These are phyloP conservation scores for Chlorella sp. DNA, from an alignment of 139 green algal species.

Conservation along the genomic window DNA sequence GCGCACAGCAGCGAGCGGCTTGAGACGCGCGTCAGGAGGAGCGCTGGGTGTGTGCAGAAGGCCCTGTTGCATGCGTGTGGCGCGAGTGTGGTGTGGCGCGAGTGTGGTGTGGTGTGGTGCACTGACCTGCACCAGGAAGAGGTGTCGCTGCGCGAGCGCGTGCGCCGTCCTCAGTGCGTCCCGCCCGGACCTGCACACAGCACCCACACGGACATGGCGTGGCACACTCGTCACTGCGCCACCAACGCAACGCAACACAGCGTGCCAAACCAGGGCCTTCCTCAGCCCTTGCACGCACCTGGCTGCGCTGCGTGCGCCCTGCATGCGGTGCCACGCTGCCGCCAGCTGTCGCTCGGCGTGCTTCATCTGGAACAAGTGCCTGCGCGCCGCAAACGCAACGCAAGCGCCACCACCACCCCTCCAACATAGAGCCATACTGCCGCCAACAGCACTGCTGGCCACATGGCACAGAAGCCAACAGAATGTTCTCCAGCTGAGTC, in stretches of 20 bases:
- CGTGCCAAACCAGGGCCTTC: no score
- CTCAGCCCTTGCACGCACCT: no score
- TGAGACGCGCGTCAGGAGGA: not conserved
- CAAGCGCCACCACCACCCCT: not conserved
- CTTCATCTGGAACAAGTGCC: conserved; percentile 81
- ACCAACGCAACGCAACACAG: no score
- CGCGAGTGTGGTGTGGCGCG: not conserved
- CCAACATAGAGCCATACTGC: no score
- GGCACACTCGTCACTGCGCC: no score
- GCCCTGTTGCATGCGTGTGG: not conserved
- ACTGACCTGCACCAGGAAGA: conserved; percentile 11
- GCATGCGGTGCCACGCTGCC: conserved; percentile 50
- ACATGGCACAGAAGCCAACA: no score
- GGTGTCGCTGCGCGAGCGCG: conserved; percentile 11
- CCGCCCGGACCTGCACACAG: not conserved
- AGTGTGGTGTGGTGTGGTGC: not conserved
- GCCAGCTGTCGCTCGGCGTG: conserved; percentile 73
- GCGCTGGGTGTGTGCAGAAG: not conserved
- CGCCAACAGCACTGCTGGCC: no score
- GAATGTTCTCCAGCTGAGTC: no score
- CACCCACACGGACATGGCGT: no score
- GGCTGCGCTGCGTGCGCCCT: conserved; percentile 36
- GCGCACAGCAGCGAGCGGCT: conserved; percentile 35
- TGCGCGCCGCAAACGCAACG: conserved; percentile 6
- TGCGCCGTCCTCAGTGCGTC: conserved; percentile 8